A percentile compares a stretch with the other conserved stretches of the same genome.
Evolutionary conservation across 2,329 filamentous ascomycete genomes (phyloP).

Genomic region (Colletotrichum sojae): DNA sequence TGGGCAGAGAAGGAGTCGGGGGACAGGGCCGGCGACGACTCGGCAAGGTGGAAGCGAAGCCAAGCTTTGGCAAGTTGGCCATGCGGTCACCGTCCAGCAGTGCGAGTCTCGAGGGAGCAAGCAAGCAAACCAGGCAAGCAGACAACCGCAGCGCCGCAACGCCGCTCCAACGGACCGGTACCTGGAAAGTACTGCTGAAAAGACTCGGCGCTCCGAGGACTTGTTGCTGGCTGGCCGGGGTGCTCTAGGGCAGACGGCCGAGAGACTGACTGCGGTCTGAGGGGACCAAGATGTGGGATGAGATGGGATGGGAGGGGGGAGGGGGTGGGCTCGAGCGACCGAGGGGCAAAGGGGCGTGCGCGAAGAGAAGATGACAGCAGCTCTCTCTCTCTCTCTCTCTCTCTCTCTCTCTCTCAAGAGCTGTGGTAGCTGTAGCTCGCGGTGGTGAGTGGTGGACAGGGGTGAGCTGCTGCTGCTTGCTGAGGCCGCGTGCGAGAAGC

Average conservation of each 20-base stretch:
- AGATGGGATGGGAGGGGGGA: slow-evolving; percentile 35
- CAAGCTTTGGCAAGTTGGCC: slow-evolving; percentile 11
- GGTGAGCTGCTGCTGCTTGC: slow-evolving; percentile 22
- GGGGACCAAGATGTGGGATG: slow-evolving; percentile 30
- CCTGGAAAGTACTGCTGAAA: slow-evolving; percentile 26
- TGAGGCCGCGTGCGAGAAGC: slow-evolving; percentile 23
- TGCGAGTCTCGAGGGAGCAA: background rate
- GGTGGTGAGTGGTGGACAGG: slow-evolving; percentile 8
- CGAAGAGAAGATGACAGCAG: slow-evolving; percentile 30
- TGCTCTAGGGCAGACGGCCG: slow-evolving; percentile 12
- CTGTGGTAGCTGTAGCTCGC: too few species aligned
- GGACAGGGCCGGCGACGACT: slow-evolving; percentile 3
- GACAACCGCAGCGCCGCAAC: slow-evolving; percentile 20
- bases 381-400: slow-evolving; percentile 5
- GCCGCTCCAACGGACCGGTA: slow-evolving; percentile 38
- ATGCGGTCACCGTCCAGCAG: background rate
- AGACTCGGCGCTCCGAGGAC: slow-evolving; percentile 31
- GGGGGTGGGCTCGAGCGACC: slow-evolving; percentile 4
- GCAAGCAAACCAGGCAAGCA: background rate
- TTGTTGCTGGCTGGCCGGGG: slow-evolving; percentile 24
- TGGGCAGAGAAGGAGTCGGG: background rate
- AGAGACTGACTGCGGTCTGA: slow-evolving; percentile 12
- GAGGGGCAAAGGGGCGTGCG: slow-evolving; percentile 30
- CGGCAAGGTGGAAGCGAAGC: slow-evolving; percentile 18
- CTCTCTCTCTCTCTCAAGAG: background rate